Percentiles rank a stretch among this genome's conserved stretches.
phyloP scores from a whole-genome alignment of 1,284 basidiomycete species.

The Ceraceosorus guamensis region DNA sequence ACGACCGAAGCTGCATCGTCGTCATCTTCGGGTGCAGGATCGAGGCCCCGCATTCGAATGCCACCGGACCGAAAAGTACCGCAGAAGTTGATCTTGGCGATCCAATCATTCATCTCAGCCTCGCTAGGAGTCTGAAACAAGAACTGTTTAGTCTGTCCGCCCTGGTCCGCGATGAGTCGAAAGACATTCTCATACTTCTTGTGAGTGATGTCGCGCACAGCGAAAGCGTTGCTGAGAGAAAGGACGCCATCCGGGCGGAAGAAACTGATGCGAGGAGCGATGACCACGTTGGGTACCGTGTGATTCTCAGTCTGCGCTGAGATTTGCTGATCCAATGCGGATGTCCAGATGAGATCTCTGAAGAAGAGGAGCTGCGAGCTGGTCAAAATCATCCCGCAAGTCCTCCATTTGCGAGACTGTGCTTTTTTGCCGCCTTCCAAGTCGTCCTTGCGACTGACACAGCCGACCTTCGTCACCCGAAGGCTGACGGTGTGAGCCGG shows the following conservation, averaged over 20 bases:
- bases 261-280: constrained; percentile 56
- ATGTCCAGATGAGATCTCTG: constrained; percentile 69
- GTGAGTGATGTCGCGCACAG: constrained; percentile 33
- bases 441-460: constrained; percentile 70
- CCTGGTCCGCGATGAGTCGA: constrained; percentile 60
- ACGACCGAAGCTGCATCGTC: too few relatives aligned
- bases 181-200: constrained; percentile 65
- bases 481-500: constrained; percentile 52
- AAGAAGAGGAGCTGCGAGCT: constrained; percentile 86
- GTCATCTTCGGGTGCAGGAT: constrained; percentile 6
- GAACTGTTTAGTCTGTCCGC: constrained; percentile 62
- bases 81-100: constrained; percentile 87
- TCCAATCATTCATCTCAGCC: constrained; percentile 80
- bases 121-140: constrained; percentile 70
- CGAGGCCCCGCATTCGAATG: constrained; percentile 67
- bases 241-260: constrained; percentile 82
- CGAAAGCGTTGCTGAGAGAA: constrained; percentile 54
- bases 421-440: constrained; percentile 69
- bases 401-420: constrained; percentile 74
- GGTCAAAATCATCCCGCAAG: constrained; percentile 78
- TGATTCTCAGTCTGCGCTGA: constrained; percentile 34
- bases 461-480: constrained; percentile 73
- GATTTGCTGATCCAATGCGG: constrained; percentile 56
- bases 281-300: constrained; percentile 37
- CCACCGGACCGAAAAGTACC: constrained; percentile 79